A percentile compares a stretch with the other conserved stretches of the same genome.
Conservation (phyloP, 495 filamentous ascomycete species). For the Penicillium robsamsonii region DNA sequence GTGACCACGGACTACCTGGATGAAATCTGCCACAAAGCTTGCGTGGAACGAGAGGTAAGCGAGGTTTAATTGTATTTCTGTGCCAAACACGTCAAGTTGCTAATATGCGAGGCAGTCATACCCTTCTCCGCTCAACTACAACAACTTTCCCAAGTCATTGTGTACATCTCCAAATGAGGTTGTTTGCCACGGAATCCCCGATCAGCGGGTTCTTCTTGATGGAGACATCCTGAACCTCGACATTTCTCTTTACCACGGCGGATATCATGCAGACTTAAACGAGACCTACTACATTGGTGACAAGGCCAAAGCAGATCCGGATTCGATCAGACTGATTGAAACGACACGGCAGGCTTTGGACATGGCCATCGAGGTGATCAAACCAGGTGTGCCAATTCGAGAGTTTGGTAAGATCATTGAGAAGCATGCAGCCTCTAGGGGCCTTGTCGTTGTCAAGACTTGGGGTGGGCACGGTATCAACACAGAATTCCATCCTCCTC, state of each 20-base stretch:
- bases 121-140: conserved; percentile 81
- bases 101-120: conserved; percentile 58
- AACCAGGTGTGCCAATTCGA: conserved; percentile 66
- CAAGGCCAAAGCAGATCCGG: conserved; percentile 60
- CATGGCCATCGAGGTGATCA: conserved; percentile 64
- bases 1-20: conserved; percentile 83
- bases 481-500: conserved; percentile 64
- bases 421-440: conserved; percentile 61
- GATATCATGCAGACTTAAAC: conserved; percentile 70
- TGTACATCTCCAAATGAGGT: conserved; percentile 81
- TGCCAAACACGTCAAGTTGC: neutral
- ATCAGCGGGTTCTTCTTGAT: conserved; percentile 61
- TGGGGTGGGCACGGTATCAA: conserved; percentile 75
- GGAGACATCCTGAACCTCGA: conserved; percentile 74
- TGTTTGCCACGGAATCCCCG: conserved; percentile 75
- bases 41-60: conserved; percentile 71
- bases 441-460: conserved; percentile 62
- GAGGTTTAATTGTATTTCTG: neutral
- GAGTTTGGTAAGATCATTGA: conserved; percentile 69
- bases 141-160: conserved; percentile 79
- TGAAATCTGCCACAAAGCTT: conserved; percentile 77
- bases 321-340: conserved; percentile 65
- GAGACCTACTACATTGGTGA: conserved; percentile 76
- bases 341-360: conserved; percentile 63
- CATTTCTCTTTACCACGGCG: conserved; percentile 67